Conservation (phyloP, 2,329 filamentous ascomycete genomes). For the Sclerotinia glacialis region DNA sequence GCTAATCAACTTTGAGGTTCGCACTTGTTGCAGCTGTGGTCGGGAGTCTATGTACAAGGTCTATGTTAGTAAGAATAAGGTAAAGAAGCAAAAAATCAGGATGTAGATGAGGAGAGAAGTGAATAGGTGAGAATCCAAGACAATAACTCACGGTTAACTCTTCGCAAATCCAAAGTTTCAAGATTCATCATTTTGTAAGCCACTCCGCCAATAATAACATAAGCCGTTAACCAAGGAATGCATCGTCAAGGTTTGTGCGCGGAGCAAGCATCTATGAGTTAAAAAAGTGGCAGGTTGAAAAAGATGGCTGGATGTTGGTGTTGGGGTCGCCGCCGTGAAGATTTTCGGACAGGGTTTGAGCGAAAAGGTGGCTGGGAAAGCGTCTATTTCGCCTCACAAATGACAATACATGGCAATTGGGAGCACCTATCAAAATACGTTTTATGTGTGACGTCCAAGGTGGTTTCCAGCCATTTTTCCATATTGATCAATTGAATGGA, state of each 20-base stretch:
- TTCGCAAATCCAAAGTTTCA: constrained; percentile 30
- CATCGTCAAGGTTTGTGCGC: constrained; percentile 31
- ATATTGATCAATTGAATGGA: constrained; percentile 20
- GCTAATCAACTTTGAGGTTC: constrained; percentile 27
- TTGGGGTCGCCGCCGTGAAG: constrained; percentile 13
- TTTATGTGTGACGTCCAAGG: constrained; percentile 1
- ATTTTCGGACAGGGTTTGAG: constrained; percentile 4
- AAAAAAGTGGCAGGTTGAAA: constrained; percentile 18
- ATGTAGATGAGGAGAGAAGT: no score
- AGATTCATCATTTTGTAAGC: constrained; percentile 34
- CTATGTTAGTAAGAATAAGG: constrained; percentile 26
- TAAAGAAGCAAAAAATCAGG: not conserved
- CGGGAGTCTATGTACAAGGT: constrained; percentile 29
- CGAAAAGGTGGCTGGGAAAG: constrained; percentile 19
- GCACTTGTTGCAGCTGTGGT: constrained; percentile 31
- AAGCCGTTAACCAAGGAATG: constrained; percentile 33
- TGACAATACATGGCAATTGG: not conserved
- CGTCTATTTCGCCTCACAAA: constrained; percentile 10
- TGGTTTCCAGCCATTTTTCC: constrained; percentile 16
- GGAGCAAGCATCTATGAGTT: constrained; percentile 4
- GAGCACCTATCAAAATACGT: not conserved
- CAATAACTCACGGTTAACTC: constrained; percentile 33
- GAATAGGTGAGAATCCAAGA: not conserved
- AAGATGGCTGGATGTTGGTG: constrained; percentile 19
- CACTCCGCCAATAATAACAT: constrained; percentile 27